These are phyloP conservation scores for Saturnispora bothae DNA, from an alignment of 805 yeast genomes.

Conservation along the genomic window DNA sequence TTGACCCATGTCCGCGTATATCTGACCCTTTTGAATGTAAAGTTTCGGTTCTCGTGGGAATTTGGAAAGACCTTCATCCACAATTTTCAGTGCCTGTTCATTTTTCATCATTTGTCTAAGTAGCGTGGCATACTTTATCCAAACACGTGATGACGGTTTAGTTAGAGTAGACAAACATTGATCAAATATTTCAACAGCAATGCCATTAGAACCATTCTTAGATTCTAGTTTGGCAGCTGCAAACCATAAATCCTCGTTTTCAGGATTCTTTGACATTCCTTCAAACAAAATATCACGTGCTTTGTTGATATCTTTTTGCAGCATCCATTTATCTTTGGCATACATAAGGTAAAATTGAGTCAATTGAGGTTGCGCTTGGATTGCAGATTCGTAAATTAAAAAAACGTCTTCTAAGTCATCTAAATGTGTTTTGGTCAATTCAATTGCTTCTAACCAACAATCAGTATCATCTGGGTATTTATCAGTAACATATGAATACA, in stretches of 20 bases:
- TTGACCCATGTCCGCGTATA: constrained; percentile 27
- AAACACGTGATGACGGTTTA: constrained; percentile 36
- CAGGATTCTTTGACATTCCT: constrained; percentile 35
- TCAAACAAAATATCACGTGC: constrained; percentile 45
- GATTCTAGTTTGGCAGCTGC: constrained; percentile 62
- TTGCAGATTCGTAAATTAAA: constrained; percentile 43
- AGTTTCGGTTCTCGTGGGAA: constrained; percentile 45
- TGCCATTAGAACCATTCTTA: constrained; percentile 27
- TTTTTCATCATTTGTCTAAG: constrained; percentile 31
- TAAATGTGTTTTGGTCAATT: constrained; percentile 25
- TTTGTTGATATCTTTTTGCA: constrained; percentile 33
- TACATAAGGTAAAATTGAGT: constrained; percentile 54
- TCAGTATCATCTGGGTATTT: constrained; percentile 35
- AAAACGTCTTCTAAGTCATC: constrained; percentile 26
- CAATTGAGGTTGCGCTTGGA: constrained; percentile 36
- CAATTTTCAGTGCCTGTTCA: constrained; percentile 30
- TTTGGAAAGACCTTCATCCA: constrained; percentile 36
- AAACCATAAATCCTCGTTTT: constrained; percentile 50
- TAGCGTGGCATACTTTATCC: constrained; percentile 50
- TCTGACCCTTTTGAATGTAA: constrained; percentile 54
- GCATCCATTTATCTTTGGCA: constrained; percentile 56
- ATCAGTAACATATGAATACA: constrained; percentile 36
- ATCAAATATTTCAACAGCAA: constrained; percentile 30
- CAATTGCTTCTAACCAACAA: constrained; percentile 41
- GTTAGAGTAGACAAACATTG: constrained; percentile 12